phyloP scores from a whole-genome alignment of 805 yeast genomes.

The Candida adriatica region DNA sequence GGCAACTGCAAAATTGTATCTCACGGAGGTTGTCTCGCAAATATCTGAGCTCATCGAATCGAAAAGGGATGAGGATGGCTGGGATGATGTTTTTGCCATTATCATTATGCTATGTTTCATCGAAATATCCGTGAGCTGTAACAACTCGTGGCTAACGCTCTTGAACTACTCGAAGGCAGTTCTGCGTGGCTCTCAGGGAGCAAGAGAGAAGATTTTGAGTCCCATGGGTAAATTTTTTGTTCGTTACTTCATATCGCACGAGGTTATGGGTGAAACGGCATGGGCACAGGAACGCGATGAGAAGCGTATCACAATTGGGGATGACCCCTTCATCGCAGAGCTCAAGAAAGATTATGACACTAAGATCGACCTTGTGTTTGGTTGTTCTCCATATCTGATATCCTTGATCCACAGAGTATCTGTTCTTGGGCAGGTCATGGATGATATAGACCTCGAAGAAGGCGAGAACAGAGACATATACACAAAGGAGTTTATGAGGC shows the following conservation, averaged over 20 bases:
- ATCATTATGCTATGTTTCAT: conserved; percentile 33
- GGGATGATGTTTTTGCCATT: conserved; percentile 37
- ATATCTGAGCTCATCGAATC: conserved; percentile 26
- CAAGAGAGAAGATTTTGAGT: conserved; percentile 20
- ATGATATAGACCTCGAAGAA: conserved; percentile 26
- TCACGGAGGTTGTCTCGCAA: conserved; percentile 24
- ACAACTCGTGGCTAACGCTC: conserved; percentile 31
- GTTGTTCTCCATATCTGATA: conserved; percentile 33
- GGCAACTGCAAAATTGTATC: conserved; percentile 23
- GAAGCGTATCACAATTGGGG: conserved; percentile 18
- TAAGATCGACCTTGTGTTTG: conserved; percentile 32
- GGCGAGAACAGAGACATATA: conserved; percentile 7
- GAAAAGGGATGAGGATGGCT: conserved; percentile 23
- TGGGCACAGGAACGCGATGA: conserved; percentile 22
- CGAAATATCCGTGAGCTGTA: conserved; percentile 36
- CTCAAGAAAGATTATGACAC: conserved; percentile 29
- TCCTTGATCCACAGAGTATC: conserved; percentile 31
- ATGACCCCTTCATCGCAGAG: conserved; percentile 26
- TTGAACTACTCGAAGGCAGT: conserved; percentile 33
- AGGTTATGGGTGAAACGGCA: conserved; percentile 38
- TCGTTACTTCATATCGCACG: conserved; percentile 34
- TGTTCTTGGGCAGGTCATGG: conserved; percentile 30
- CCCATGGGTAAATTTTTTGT: conserved; percentile 31
- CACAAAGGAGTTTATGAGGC: conserved; percentile 19
- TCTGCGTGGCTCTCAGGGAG: conserved; percentile 22